A percentile compares a stretch with the other conserved stretches of the same genome.
phyloP scores from a whole-genome alignment of 2,329 filamentous ascomycete species.

The Diaporthe amygdali region DNA sequence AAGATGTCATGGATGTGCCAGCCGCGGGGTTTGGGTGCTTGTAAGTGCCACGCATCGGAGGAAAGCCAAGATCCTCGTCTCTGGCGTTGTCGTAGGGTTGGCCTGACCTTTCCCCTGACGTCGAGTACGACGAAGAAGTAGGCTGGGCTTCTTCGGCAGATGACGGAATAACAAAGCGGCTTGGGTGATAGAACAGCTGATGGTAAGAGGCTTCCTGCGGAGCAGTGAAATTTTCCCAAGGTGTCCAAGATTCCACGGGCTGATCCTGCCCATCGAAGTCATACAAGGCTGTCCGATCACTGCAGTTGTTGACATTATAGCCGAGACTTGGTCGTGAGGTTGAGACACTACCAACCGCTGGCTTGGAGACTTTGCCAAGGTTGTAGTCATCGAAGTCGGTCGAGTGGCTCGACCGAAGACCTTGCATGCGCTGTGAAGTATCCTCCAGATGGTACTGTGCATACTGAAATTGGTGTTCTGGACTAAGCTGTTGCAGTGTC shows the following conservation, averaged over 20 bases:
- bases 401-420: not conserved
- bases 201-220: not conserved
- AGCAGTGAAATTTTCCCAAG: not conserved
- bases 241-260: not conserved
- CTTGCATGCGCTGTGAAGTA: conserved; percentile 2
- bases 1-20: not conserved
- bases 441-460: not conserved
- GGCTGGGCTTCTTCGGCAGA: not conserved
- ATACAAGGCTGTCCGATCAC: not conserved
- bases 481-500: not conserved
- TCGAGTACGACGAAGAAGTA: not conserved
- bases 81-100: not conserved
- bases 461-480: not conserved
- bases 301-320: not conserved
- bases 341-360: not conserved
- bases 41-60: not conserved
- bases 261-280: not conserved
- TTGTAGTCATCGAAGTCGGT: not conserved
- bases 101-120: not conserved
- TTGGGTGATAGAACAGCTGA: not conserved
- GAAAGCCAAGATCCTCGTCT: not conserved
- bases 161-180: not conserved
- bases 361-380: not conserved
- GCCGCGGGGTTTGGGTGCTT: not conserved
- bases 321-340: not conserved